Evolutionary conservation across 2,329 filamentous ascomycete genomes (phyloP).

Genomic region (Penicillium sp.): DNA sequence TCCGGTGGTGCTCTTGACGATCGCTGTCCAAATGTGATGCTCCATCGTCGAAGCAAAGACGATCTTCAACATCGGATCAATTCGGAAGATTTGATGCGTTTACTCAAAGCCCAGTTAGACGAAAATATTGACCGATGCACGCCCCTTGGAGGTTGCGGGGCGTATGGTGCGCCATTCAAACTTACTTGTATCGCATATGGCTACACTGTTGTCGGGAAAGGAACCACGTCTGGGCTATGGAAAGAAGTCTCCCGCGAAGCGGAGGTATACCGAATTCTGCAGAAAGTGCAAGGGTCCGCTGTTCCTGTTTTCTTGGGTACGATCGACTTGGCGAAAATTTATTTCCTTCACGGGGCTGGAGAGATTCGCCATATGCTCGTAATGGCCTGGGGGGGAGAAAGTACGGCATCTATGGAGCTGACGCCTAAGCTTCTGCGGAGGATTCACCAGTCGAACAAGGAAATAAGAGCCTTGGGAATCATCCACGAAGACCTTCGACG

Average conservation of each 20-base stretch:
- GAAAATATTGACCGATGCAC: slow-evolving; percentile 23
- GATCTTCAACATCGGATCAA: slow-evolving; percentile 13
- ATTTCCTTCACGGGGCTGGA: not conserved
- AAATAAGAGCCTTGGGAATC: not conserved
- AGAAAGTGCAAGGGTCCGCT: not conserved
- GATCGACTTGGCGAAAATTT: not conserved
- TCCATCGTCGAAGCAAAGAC: slow-evolving; percentile 8
- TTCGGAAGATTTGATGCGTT: slow-evolving; percentile 12
- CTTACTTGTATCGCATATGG: slow-evolving; percentile 22
- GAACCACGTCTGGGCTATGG: slow-evolving; percentile 18
- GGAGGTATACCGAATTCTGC: not conserved
- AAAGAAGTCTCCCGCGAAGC: not conserved
- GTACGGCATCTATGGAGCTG: not conserved
- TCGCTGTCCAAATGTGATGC: slow-evolving; percentile 21
- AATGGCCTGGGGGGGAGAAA: not conserved
- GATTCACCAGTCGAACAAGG: not conserved
- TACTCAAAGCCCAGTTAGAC: slow-evolving; percentile 23
- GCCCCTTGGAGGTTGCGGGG: slow-evolving; percentile 18
- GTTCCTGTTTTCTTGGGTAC: not conserved
- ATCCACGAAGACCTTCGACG: slow-evolving; percentile 3
- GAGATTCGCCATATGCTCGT: not conserved
- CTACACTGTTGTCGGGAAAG: slow-evolving; percentile 28
- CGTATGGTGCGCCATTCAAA: slow-evolving; percentile 27
- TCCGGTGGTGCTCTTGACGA: slow-evolving; percentile 16
- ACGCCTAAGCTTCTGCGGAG: not conserved